Conservation (phyloP, 2,329 filamentous ascomycete genomes). For the Fusarium sp. region DNA sequence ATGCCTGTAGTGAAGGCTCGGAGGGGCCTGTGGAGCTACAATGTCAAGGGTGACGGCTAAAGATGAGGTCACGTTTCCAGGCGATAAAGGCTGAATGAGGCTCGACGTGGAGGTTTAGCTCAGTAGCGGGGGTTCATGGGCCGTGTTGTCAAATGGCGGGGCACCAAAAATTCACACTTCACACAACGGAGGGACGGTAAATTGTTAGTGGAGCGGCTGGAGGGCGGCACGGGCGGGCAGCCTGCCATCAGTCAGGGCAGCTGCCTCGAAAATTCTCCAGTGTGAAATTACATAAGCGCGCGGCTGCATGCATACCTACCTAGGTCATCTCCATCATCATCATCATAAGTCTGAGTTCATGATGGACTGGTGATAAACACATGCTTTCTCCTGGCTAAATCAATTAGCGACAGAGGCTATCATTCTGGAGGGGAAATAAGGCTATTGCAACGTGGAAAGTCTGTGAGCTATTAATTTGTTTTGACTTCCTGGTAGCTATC, state of each 20-base stretch:
- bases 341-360: conserved; percentile 1
- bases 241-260: not conserved
- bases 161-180: conserved; percentile 31
- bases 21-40: not conserved
- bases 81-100: conserved; percentile 32
- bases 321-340: not conserved
- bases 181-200: not conserved
- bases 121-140: conserved; percentile 36
- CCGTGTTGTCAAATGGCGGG: conserved; percentile 38
- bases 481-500: not conserved
- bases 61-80: conserved; percentile 17
- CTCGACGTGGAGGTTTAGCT: conserved; percentile 43
- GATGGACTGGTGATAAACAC: not conserved
- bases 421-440: not conserved
- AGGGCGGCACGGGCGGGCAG: not conserved
- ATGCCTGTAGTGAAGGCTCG: not conserved
- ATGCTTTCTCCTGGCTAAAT: not conserved
- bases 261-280: not conserved
- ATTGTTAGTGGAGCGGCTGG: conserved; percentile 28
- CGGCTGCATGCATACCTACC: not conserved
- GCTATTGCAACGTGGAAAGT: not conserved
- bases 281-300: conserved; percentile 1
- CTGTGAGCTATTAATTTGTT: not conserved
- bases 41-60: conserved; percentile 4
- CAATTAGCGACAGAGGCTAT: not conserved